Evolutionary conservation across 257 asterid species (phyloP), one percentile per base, ranked within the genome.

Genomic region (Eustoma russellianum): DNA sequence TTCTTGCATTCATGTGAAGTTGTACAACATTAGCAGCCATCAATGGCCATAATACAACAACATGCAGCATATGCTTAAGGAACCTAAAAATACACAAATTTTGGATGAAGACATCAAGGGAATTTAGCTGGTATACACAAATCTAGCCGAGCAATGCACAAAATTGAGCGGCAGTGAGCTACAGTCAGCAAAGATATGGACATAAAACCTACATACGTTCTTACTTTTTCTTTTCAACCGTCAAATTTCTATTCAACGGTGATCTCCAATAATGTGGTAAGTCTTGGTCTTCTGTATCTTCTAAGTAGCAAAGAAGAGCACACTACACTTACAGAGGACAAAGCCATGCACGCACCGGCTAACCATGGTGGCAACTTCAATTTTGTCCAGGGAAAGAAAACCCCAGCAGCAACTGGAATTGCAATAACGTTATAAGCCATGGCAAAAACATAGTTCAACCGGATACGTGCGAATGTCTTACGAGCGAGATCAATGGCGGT

Each of bases 321-420:
- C 2, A 92, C 97, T 33, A 92, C 99, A 51, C 84, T 88, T 6
- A 92, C 91, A 34, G 99, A 92, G 7, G 99, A 92, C 74, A 88
- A 40, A 13, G 99, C 97, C 99, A 93, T 93, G 76, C 99, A 93
- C 0, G 97, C 95, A 50, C 97, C 99, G 7, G 99, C 97, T 6
- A 74, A 83, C 99, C 99, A 93, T 2, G 99, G 99, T 0, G 99
- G 99, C 76, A 92, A 52, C 87, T 53, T 75, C 33, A 85, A 58
- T 58, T 33, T 68, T 11, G 88, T 57, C 71, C 82, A 79, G 3
- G 99, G 99, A 59, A 69, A 93, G 64, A 88, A 65, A 16, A 71
- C 73, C 50, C 99, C 99, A 2, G 97, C 96, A 3, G 99, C 99
- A 41, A 93, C 63, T 0, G 99, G 99, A 38, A 93, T 79, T 33